Conservation (phyloP, 2,329 filamentous ascomycete species). For the Verticillium isaacii region DNA sequence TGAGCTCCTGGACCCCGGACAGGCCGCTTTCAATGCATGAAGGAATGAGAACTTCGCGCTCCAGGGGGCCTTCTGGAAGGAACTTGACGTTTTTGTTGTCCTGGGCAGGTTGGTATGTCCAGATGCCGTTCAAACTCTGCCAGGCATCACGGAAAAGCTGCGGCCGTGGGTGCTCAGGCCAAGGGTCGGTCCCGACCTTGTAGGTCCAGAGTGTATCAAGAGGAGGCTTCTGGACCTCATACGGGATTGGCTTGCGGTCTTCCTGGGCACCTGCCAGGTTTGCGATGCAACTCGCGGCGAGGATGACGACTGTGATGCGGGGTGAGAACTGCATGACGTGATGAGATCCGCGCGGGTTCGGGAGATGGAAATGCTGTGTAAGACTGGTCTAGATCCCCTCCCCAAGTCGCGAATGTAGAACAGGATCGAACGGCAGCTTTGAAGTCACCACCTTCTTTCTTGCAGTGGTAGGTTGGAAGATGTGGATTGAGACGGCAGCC, state of each 20-base stretch:
- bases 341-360: neutral
- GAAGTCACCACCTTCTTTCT: neutral
- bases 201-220: slow-evolving; percentile 49
- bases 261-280: neutral
- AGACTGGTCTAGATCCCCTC: neutral
- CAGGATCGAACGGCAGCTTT: neutral
- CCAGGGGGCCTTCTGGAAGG: slow-evolving; percentile 21
- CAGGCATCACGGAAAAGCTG: slow-evolving; percentile 48
- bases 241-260: slow-evolving; percentile 15
- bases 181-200: slow-evolving; percentile 46
- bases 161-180: slow-evolving; percentile 55
- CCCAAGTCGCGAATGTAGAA: neutral
- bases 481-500: neutral
- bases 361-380: neutral
- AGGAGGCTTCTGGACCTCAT: slow-evolving; percentile 32
- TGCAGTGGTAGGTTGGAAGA: neutral
- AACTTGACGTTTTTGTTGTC: neutral
- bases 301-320: neutral
- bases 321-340: neutral
- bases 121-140: slow-evolving; percentile 55
- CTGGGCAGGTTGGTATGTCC: slow-evolving; percentile 42
- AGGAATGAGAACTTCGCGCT: slow-evolving; percentile 35
- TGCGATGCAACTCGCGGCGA: neutral
- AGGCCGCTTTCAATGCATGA: slow-evolving; percentile 40
- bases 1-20: slow-evolving; percentile 40